Evolutionary conservation across 805 yeast species (phyloP).

Genomic region (Wickerhamomyces strasburgensis): DNA sequence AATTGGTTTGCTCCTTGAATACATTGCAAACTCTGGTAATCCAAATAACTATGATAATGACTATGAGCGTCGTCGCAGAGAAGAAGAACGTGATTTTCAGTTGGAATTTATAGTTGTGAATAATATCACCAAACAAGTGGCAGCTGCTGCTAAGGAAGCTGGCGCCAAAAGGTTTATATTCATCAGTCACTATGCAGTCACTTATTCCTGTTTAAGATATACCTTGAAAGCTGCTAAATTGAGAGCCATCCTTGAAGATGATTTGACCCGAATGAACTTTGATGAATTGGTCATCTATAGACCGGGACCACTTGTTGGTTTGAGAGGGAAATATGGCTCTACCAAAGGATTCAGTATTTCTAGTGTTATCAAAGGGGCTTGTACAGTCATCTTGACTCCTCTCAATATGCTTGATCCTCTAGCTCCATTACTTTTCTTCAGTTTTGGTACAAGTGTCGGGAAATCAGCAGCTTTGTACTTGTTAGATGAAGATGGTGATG

Average conservation of each 20-base stretch:
- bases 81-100: too few species aligned
- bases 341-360: slow-evolving; percentile 7
- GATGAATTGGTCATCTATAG: slow-evolving; percentile 8
- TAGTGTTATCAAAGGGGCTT: slow-evolving; percentile 10
- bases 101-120: too few species aligned
- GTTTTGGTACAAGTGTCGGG: slow-evolving; percentile 15
- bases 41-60: too few species aligned
- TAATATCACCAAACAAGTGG: too few species aligned
- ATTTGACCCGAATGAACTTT: slow-evolving; percentile 6
- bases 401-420: slow-evolving; percentile 1
- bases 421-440: slow-evolving; percentile 5
- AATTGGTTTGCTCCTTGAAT: slow-evolving; percentile 1
- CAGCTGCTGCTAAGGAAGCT: slow-evolving; percentile 8
- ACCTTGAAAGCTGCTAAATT: slow-evolving; percentile 6
- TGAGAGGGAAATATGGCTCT: slow-evolving; percentile 10
- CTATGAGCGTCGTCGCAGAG: too few species aligned
- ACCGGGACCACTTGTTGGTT: slow-evolving; percentile 16
- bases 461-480: slow-evolving; percentile 9
- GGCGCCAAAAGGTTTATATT: slow-evolving; percentile 11
- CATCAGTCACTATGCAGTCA: slow-evolving; percentile 7
- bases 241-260: slow-evolving; percentile 10
- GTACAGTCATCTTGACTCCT: background rate
- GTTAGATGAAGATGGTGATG: background rate
- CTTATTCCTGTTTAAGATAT: slow-evolving; percentile 7
- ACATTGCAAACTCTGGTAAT: too few species aligned